Percentiles rank a stretch among this genome's conserved stretches.
Evolutionary conservation across 1,139 yeast genomes (phyloP).

Genomic region (Kodamaea sp.): DNA sequence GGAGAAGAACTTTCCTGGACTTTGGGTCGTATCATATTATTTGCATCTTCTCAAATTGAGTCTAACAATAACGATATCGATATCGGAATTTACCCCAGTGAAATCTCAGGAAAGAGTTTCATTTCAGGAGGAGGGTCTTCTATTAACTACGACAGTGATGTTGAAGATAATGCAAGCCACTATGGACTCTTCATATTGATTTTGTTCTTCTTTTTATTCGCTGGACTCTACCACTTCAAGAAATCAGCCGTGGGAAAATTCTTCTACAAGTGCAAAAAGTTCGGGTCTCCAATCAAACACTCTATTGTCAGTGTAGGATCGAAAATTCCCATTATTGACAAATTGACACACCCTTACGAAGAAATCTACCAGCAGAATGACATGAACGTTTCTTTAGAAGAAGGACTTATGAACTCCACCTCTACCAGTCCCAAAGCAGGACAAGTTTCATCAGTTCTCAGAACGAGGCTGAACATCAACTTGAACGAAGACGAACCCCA

Average conservation of each 20-base stretch:
- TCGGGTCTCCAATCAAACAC: constrained; percentile 14
- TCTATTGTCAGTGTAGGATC: constrained; percentile 3
- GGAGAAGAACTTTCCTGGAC: constrained; percentile 72
- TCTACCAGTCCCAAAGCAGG: constrained; percentile 17
- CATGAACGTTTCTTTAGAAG: constrained; percentile 32
- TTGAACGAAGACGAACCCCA: constrained; percentile 24
- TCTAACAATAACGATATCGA: constrained; percentile 23
- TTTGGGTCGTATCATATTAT: constrained; percentile 58
- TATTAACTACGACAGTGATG: constrained; percentile 19
- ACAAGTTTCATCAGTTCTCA: constrained; percentile 22
- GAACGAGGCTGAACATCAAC: constrained; percentile 45
- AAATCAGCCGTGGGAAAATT: constrained; percentile 17
- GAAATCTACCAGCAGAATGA: constrained; percentile 16
- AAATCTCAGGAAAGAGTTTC: constrained; percentile 42
- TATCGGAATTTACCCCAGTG: constrained; percentile 59
- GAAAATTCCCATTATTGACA: constrained; percentile 6
- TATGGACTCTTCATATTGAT: constrained; percentile 9
- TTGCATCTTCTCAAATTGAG: constrained; percentile 55
- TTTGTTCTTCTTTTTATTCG: constrained; percentile 20
- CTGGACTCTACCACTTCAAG: constrained; percentile 22
- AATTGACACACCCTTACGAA: constrained; percentile 5
- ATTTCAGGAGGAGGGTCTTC: constrained; percentile 34
- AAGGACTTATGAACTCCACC: constrained; percentile 27
- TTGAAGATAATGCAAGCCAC: constrained; percentile 19
- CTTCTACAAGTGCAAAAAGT: constrained; percentile 16